A percentile compares a stretch with the other conserved stretches of the same genome.
Evolutionary conservation across 148 eudicot genomes (phyloP).

Genomic region (Vaccinium vitisidaea): DNA sequence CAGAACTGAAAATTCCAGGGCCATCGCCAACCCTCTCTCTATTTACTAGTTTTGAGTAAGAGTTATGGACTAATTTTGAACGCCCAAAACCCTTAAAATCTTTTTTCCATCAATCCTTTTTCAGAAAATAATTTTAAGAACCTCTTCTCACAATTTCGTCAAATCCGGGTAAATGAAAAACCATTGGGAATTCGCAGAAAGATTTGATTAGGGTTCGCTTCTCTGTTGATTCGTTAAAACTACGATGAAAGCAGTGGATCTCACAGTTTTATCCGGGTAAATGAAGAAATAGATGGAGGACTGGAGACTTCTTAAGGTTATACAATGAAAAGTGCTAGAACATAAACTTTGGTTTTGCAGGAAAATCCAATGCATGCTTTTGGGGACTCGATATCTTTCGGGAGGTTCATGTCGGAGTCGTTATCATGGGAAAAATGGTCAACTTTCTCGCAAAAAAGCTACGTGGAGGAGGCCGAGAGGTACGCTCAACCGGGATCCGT

Average conservation of each 20-base stretch:
- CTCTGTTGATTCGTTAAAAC: not conserved
- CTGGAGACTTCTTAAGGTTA: not conserved
- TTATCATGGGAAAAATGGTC: conserved; percentile 96
- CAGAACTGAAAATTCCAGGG: not conserved
- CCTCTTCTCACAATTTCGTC: not conserved
- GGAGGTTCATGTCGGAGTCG: conserved; percentile 67
- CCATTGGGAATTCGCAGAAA: not conserved
- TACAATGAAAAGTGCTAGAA: not conserved
- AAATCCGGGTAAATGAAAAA: not conserved
- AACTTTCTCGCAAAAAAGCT: conserved; percentile 60
- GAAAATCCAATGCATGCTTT: conserved; percentile 52
- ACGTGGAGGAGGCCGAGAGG: conserved; percentile 80
- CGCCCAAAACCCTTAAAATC: not conserved
- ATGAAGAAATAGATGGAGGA: not conserved
- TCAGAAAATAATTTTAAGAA: not conserved
- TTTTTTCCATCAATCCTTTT: not conserved
- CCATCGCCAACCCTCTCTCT: not conserved
- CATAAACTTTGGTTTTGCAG: conserved; percentile 25
- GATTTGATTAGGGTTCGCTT: not conserved
- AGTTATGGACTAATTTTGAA: not conserved
- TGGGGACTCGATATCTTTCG: conserved; percentile 77
- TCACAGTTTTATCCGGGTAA: too few species aligned
- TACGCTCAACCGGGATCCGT: conserved; percentile 86
- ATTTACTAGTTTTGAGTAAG: not conserved
- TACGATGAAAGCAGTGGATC: not conserved